Base-by-base conservation (phyloP, 208 protist genomes). In the Leishmania turanica region DNA sequence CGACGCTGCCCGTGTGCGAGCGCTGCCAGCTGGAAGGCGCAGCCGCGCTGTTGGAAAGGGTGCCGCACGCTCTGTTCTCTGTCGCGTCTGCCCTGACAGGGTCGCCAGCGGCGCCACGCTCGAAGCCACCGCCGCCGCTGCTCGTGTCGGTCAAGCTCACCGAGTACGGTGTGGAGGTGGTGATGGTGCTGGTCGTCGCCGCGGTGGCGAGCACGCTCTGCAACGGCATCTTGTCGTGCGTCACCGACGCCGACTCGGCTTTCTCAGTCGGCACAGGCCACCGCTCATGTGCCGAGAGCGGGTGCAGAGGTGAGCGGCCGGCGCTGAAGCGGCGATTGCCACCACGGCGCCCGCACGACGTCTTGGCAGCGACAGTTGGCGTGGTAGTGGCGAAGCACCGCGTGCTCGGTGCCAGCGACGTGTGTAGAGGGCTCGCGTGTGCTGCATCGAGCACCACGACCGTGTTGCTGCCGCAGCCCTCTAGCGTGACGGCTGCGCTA, bases 101-200 rank as follows among this genome's bases (percentile, higher is more conserved):
- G 42, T 54, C 27, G 27, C 45, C 9, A 34, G 24, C n/a, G 45
- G 37, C 68, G 7, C 21, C 42, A 34, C 21, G 24, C 27, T 53
- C 42, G 19, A 45, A 40, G 31, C n/a, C 17, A 31, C 47, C 47
- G 51, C 47, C 47, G 51, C 19, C 53, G 56, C 47, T 60, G 21
- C 60, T 79, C 60, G 75, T 19, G 24, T 75, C 78, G 5, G 80
- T 47, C 31, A 79, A 47, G 45, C 54, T 76, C 65, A 42, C 58
- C 9, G 64, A 74, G 54, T 42, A 76, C 5, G 65, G 78, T 24
- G 82, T 78, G 15, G 76, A 70, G 60, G 54, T 62, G 21, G 54
- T 49, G 27, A 68, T 73, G 53, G 75, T 19, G 68, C 27, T 40
- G 37, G 37, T 40, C 37, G 37, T 69, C 31, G 64, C 13, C 24